phyloP scores from a whole-genome alignment of 805 yeast genomes.

The Metschnikowia continentalis region DNA sequence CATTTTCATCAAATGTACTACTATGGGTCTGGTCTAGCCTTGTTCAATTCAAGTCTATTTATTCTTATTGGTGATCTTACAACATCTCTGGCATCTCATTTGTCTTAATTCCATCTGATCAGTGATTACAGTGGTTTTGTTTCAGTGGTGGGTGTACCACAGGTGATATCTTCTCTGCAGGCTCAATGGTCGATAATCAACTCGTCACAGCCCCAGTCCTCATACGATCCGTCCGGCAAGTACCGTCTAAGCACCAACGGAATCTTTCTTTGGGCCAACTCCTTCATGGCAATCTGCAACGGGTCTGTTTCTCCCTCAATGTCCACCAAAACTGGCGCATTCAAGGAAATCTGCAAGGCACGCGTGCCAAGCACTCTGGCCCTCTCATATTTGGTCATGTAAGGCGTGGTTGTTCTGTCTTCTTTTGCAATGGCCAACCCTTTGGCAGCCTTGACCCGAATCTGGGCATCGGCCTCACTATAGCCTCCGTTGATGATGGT shows the following conservation, averaged over 20 bases:
- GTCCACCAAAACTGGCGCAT: constrained; percentile 97
- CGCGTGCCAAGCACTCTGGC: constrained; percentile 97
- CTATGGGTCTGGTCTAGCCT: too few species aligned
- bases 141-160: too few species aligned
- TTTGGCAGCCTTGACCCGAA: constrained; percentile 58
- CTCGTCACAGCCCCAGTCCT: constrained; percentile 99
- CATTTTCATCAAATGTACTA: too few species aligned
- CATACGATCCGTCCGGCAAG: constrained; percentile 93
- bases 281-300: constrained; percentile 95
- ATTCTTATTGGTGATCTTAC: too few species aligned
- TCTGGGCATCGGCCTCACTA: constrained; percentile 50
- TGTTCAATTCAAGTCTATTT: too few species aligned
- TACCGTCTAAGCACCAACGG: constrained; percentile 95
- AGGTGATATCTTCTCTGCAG: too few species aligned
- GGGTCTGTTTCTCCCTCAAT: constrained; percentile 99
- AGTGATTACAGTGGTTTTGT: too few species aligned
- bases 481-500: constrained; percentile 67
- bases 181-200: constrained; percentile 74
- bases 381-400: constrained; percentile 97
- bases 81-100: too few species aligned
- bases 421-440: constrained; percentile 88
- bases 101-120: too few species aligned
- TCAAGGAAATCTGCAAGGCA: constrained; percentile 95
- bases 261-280: constrained; percentile 87
- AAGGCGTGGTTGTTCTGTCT: constrained; percentile 91